phyloP scores from a whole-genome alignment of 345 rosid species.

The Microcos paniculata region DNA sequence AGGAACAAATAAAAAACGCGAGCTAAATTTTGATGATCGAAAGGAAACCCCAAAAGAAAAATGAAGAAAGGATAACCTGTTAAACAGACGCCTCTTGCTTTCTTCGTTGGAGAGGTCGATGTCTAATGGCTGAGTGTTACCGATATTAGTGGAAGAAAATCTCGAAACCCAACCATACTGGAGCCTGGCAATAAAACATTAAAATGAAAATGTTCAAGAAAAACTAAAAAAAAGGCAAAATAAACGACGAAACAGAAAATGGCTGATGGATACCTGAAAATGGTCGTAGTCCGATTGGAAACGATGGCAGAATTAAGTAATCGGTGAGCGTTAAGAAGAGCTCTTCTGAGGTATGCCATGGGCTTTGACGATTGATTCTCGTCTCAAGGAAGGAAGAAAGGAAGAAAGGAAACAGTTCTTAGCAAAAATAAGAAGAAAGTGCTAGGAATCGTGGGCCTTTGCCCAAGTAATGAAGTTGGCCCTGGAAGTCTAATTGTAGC shows the following conservation, averaged over 20 bases:
- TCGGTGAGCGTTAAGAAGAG: constrained; percentile 39
- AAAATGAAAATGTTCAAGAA: not conserved
- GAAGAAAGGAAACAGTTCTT: no score
- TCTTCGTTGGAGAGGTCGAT: constrained; percentile 72
- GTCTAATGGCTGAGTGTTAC: constrained; percentile 30
- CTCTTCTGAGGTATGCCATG: constrained; percentile 49
- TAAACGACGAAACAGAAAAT: not conserved
- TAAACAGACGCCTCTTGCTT: constrained; percentile 65
- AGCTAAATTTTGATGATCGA: not conserved
- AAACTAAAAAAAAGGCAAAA: not conserved
- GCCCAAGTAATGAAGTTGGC: not conserved
- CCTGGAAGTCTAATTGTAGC: not conserved
- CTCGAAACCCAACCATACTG: constrained; percentile 38
- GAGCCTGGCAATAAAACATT: constrained; percentile 35
- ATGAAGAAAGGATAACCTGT: constrained; percentile 42
- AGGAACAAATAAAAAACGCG: not conserved
- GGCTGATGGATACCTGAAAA: constrained; percentile 21
- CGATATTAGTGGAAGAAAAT: constrained; percentile 39
- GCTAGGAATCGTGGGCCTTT: not conserved
- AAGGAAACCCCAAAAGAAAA: not conserved
- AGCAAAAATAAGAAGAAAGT: no score
- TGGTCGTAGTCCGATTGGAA: constrained; percentile 16
- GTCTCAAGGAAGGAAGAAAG: not conserved
- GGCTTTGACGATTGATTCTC: not conserved
- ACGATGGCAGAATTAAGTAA: constrained; percentile 38